Evolutionary conservation across 2,329 filamentous ascomycete genomes (phyloP).

Genomic region (Fusarium equiseti): DNA sequence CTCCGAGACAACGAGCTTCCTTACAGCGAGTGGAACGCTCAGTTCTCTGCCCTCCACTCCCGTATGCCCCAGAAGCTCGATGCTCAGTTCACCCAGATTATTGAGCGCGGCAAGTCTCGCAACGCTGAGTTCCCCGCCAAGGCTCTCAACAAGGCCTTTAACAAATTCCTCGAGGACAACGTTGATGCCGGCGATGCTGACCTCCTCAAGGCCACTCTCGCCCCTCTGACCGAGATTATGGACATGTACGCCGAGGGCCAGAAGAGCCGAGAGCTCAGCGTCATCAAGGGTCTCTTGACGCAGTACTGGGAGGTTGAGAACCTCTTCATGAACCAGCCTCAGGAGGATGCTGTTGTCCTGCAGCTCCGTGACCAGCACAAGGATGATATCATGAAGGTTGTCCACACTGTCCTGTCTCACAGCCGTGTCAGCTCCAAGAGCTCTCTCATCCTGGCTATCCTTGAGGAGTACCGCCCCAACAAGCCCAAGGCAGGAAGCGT

Average conservation of each 20-base stretch:
- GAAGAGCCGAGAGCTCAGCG: conserved; percentile 88
- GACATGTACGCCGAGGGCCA: conserved; percentile 86
- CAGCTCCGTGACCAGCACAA: conserved; percentile 96
- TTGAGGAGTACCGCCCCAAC: conserved; percentile 95
- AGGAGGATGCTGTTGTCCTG: conserved; percentile 94
- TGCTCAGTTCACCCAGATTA: conserved; percentile 81
- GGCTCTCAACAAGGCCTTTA: conserved; percentile 83
- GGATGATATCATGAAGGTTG: conserved; percentile 86
- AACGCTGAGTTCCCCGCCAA: conserved; percentile 93
- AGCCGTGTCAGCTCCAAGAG: conserved; percentile 94
- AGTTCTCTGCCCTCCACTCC: conserved; percentile 95
- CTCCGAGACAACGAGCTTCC: conserved; percentile 90
- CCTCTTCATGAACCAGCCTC: conserved; percentile 87
- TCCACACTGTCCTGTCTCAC: conserved; percentile 92
- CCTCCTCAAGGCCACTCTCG: conserved; percentile 77
- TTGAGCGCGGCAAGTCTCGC: conserved; percentile 83
- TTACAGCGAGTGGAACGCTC: conserved; percentile 95
- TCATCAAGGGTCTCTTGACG: conserved; percentile 83
- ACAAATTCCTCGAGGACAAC: conserved; percentile 90
- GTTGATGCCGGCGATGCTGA: conserved; percentile 79
- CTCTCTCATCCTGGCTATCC: conserved; percentile 88
- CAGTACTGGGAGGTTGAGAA: conserved; percentile 86
- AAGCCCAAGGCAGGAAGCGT: conserved; percentile 91
- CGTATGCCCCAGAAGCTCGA: conserved; percentile 97
- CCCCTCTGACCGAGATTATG: conserved; percentile 82